phyloP scores from a whole-genome alignment of 2,329 filamentous ascomycete genomes.

The Fusarium ambrosium region DNA sequence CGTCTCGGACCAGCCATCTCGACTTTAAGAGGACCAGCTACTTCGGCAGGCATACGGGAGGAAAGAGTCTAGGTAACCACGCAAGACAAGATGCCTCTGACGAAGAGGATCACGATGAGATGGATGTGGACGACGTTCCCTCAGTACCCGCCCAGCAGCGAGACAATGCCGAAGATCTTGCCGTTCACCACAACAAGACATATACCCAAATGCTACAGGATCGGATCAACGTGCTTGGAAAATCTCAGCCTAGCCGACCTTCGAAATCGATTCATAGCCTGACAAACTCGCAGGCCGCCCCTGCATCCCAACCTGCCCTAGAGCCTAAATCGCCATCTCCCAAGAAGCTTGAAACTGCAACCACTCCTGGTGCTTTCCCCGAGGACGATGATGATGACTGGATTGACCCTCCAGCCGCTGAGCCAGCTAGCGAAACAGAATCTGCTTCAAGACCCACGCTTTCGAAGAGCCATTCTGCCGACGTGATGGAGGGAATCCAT shows the following conservation, averaged over 20 bases:
- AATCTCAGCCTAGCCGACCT: constrained; percentile 64
- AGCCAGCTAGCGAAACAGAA: constrained; percentile 43
- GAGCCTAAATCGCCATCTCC: constrained; percentile 49
- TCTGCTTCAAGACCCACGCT: constrained; percentile 63
- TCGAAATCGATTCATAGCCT: constrained; percentile 63
- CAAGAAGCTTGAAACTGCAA: constrained; percentile 51
- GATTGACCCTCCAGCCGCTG: constrained; percentile 67
- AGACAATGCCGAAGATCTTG: constrained; percentile 62
- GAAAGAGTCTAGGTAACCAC: constrained; percentile 74
- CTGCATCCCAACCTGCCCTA: constrained; percentile 46
- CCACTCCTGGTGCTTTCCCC: constrained; percentile 72
- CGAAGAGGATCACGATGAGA: constrained; percentile 64
- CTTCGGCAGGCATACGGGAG: constrained; percentile 79
- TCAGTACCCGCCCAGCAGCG: constrained; percentile 46
- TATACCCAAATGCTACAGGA: constrained; percentile 96
- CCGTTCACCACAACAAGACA: constrained; percentile 78
- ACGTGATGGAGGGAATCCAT: constrained; percentile 70
- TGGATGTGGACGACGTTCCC: constrained; percentile 65
- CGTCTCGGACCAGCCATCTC: constrained; percentile 83
- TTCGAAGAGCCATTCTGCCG: constrained; percentile 71
- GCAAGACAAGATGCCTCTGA: constrained; percentile 59
- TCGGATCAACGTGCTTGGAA: constrained; percentile 82
- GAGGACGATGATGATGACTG: constrained; percentile 69
- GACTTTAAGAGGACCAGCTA: constrained; percentile 81
- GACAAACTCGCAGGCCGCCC: constrained; percentile 49